Conservation (phyloP, 176 grass and related monocot species). For the Oryza glaberrima region DNA sequence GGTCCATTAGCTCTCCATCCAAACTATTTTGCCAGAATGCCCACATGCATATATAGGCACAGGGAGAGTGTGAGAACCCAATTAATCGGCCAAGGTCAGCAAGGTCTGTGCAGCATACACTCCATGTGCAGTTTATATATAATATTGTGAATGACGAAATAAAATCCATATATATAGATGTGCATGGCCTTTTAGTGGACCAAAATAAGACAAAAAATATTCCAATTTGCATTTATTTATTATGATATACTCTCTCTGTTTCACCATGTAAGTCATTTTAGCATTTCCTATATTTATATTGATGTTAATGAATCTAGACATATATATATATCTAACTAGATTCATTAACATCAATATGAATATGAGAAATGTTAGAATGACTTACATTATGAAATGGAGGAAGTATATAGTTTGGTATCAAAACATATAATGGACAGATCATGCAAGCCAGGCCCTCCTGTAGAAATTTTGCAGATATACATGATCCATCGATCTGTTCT, state of each 20-base stretch:
- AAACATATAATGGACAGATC: background rate
- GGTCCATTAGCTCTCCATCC: background rate
- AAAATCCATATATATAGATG: too few species aligned
- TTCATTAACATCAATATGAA: too few species aligned
- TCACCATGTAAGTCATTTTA: too few species aligned
- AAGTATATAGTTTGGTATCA: background rate
- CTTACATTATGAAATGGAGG: too few species aligned
- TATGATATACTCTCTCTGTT: background rate
- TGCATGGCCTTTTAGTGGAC: background rate
- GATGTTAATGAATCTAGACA: too few species aligned
- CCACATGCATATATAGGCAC: background rate
- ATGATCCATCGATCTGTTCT: background rate
- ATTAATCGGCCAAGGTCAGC: background rate
- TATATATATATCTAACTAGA: too few species aligned
- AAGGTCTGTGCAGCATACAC: background rate
- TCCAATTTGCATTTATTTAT: background rate
- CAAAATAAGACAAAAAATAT: background rate
- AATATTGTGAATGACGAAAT: too few species aligned
- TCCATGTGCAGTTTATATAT: too few species aligned
- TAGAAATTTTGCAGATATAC: background rate
- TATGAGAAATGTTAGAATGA: too few species aligned
- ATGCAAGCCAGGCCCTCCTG: background rate
- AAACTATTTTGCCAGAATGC: conserved; percentile 10
- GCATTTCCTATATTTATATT: too few species aligned
- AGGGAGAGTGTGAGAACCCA: background rate